Percentiles rank a stretch among this genome's conserved stretches.
These are phyloP conservation scores for Aschersonia sp. DNA, from an alignment of 2,329 filamentous ascomycete species.

Conservation along the genomic window DNA sequence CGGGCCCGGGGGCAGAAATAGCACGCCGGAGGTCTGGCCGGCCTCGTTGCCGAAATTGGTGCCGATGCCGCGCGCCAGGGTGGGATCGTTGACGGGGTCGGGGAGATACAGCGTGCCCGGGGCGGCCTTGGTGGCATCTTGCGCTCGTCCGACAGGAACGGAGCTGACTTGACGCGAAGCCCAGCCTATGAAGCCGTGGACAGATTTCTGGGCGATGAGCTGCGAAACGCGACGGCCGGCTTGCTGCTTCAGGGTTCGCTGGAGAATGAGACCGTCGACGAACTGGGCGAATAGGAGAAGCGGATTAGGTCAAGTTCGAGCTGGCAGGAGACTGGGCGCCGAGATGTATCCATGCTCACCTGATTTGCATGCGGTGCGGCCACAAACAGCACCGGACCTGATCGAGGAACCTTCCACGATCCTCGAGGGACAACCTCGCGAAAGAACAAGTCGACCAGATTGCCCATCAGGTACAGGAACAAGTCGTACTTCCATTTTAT, in stretches of 20 bases:
- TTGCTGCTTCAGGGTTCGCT: conserved; percentile 78
- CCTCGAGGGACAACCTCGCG: conserved; percentile 90
- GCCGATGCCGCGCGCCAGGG: conserved; percentile 61
- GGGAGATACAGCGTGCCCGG: conserved; percentile 75
- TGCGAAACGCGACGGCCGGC: conserved; percentile 80
- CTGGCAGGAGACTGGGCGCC: not conserved
- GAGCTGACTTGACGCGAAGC: conserved; percentile 73
- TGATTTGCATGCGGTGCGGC: conserved; percentile 95
- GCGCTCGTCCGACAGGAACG: conserved; percentile 82
- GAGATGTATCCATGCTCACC: conserved; percentile 24
- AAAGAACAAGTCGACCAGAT: conserved; percentile 93
- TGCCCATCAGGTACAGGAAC: conserved; percentile 62
- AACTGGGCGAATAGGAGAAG: conserved; percentile 42
- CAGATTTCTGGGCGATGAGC: conserved; percentile 89
- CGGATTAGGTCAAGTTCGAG: not conserved
- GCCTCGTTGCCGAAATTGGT: conserved; percentile 66
- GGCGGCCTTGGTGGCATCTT: conserved; percentile 74
- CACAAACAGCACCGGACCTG: conserved; percentile 85
- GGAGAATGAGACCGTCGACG: conserved; percentile 85
- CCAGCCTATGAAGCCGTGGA: conserved; percentile 84
- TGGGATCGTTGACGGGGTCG: conserved; percentile 73
- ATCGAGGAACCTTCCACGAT: conserved; percentile 84
- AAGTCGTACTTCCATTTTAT: conserved; percentile 63
- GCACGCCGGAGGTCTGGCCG: conserved; percentile 63
- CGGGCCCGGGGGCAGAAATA: conserved; percentile 77